Conservation (phyloP, 2,329 filamentous ascomycete species). For the Aspergillus nomiae region DNA sequence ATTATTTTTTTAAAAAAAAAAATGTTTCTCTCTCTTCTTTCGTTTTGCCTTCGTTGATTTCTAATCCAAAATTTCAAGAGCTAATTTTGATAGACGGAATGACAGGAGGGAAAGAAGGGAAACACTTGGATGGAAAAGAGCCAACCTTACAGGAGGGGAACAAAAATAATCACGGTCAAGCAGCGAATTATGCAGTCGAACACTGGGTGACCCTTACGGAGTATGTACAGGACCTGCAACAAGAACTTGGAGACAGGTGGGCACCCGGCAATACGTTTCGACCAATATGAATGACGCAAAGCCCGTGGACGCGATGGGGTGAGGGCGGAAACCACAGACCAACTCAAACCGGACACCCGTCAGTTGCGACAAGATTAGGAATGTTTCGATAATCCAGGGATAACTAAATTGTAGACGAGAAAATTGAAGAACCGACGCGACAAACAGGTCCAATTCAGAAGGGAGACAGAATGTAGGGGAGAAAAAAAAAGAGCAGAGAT, state of each 20-base stretch:
- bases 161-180: constrained; percentile 7
- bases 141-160: constrained; percentile 10
- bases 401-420: neutral
- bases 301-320: constrained; percentile 12
- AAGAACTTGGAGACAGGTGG: constrained; percentile 26
- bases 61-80: neutral
- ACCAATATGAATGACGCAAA: constrained; percentile 25
- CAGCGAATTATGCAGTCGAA: constrained; percentile 17
- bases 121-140: constrained; percentile 6
- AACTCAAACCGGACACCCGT: constrained; percentile 12
- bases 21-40: neutral
- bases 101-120: constrained; percentile 2
- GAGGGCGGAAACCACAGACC: constrained; percentile 16
- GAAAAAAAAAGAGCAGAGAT: constrained; percentile 22
- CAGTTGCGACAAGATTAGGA: constrained; percentile 3
- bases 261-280: constrained; percentile 19
- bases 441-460: neutral
- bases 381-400: constrained; percentile 13
- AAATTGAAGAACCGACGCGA: neutral
- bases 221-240: constrained; percentile 11
- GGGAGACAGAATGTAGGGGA: neutral
- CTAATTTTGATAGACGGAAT: constrained; percentile 1
- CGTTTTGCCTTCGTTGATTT: constrained; percentile 8
- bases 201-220: constrained; percentile 18
- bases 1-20: neutral